phyloP scores from a whole-genome alignment of 148 eudicot species.

The Vaccinium macrocarpon region DNA sequence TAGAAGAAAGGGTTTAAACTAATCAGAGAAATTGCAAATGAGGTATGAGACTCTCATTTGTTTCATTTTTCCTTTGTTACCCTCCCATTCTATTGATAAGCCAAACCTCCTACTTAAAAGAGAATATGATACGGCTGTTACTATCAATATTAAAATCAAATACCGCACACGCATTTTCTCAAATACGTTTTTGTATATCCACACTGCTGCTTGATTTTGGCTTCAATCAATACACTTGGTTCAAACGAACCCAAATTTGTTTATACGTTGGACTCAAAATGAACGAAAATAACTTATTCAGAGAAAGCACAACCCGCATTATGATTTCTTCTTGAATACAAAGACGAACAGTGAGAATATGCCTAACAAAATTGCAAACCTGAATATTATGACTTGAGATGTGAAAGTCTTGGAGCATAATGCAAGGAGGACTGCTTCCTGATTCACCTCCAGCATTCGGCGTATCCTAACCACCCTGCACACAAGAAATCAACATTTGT shows the following conservation, averaged over 20 bases:
- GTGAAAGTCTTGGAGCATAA: conserved; percentile 87
- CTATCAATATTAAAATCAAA: neutral
- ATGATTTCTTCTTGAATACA: neutral
- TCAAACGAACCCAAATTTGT: neutral
- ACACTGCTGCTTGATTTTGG: neutral
- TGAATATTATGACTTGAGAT: conserved; percentile 79
- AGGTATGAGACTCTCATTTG: neutral
- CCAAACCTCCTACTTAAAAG: neutral
- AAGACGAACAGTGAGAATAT: neutral
- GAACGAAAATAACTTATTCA: neutral
- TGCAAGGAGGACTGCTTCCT: conserved; percentile 94
- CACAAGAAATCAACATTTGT: conserved; percentile 17
- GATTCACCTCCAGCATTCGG: conserved; percentile 79
- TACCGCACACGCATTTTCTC: neutral
- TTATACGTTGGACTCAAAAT: neutral
- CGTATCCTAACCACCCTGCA: conserved; percentile 84
- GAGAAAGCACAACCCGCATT: neutral
- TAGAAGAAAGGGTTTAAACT: neutral
- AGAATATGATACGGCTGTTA: neutral
- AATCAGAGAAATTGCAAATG: neutral
- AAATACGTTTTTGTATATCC: neutral
- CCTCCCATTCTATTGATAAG: neutral
- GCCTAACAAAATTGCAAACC: conserved; percentile 23
- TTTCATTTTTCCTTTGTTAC: neutral
- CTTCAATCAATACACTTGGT: neutral